Evolutionary conservation across 805 yeast genomes (phyloP).

Genomic region (Candida fluviatilis): DNA sequence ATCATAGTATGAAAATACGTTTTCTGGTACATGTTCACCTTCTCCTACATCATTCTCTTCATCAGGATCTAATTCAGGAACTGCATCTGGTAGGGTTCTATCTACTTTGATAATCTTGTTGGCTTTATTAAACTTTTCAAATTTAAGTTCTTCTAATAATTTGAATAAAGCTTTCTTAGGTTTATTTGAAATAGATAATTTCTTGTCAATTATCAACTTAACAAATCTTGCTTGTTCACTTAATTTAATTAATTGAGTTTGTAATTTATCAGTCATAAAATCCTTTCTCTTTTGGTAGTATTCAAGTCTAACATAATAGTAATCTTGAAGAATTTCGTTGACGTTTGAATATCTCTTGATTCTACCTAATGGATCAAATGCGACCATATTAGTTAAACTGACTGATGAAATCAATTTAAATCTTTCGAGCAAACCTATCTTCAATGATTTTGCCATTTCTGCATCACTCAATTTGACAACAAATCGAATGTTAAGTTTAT

Average conservation of each 20-base stretch:
- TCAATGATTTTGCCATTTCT: conserved; percentile 77
- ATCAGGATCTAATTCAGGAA: conserved; percentile 19
- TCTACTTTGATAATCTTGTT: conserved; percentile 58
- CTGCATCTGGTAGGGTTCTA: conserved; percentile 40
- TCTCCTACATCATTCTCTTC: conserved; percentile 40
- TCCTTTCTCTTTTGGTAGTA: conserved; percentile 91
- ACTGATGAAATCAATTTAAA: conserved; percentile 73
- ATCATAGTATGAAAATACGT: conserved; percentile 66
- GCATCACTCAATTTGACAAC: conserved; percentile 68
- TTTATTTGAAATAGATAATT: conserved; percentile 69
- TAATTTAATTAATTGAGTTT: conserved; percentile 70
- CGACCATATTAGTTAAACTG: conserved; percentile 85
- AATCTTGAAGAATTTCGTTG: conserved; percentile 77
- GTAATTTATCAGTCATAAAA: conserved; percentile 59
- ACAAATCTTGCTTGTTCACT: conserved; percentile 86
- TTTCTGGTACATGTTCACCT: conserved; percentile 48
- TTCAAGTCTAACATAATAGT: conserved; percentile 81
- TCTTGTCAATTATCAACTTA: conserved; percentile 78
- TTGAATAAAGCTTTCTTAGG: conserved; percentile 60
- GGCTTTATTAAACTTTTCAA: conserved; percentile 71
- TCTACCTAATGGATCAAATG: conserved; percentile 86
- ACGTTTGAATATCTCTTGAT: conserved; percentile 77
- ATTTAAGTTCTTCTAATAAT: conserved; percentile 58
- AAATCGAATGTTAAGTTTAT: conserved; percentile 75
- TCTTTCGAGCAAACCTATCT: conserved; percentile 76